These are phyloP conservation scores for Micractinium sp. DNA, from an alignment of 139 green algal species.

Conservation along the genomic window DNA sequence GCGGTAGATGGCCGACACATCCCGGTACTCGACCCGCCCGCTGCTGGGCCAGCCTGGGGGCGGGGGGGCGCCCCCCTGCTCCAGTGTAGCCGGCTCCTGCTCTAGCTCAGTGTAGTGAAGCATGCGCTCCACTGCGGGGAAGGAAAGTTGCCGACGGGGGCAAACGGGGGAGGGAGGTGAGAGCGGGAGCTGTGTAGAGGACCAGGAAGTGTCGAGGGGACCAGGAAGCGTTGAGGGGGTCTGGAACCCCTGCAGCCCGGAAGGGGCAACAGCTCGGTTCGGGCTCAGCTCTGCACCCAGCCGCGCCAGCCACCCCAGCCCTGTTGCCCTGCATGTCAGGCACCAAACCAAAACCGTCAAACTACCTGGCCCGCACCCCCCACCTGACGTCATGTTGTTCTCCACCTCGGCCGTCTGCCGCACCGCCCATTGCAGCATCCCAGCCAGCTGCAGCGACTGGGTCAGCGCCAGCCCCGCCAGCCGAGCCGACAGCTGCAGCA, in stretches of 20 bases:
- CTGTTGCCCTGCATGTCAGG: too few species aligned
- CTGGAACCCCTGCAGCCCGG: too few species aligned
- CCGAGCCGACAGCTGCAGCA: conserved; percentile 23
- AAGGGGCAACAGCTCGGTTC: too few species aligned
- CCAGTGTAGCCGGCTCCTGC: conserved; percentile 62
- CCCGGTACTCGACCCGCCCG: conserved; percentile 60
- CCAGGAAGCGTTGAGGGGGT: too few species aligned
- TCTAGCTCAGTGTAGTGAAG: conserved; percentile 75
- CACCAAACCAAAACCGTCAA: too few species aligned
- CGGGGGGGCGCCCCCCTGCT: conserved; percentile 29
- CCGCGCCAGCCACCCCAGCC: too few species aligned
- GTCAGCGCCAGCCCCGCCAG: conserved; percentile 78
- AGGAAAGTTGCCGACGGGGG: too few species aligned
- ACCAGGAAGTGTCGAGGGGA: too few species aligned
- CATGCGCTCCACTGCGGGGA: conserved; percentile 74
- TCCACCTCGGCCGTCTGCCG: conserved; percentile 76
- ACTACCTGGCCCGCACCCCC: background rate
- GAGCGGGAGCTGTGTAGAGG: too few species aligned
- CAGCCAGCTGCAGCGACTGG: conserved; percentile 77
- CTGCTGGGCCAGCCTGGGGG: conserved; percentile 72
- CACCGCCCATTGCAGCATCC: conserved; percentile 76
- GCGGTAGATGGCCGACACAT: conserved; percentile 75
- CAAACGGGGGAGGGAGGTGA: too few species aligned
- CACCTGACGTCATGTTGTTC: conserved; percentile 81
- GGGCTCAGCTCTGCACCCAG: background rate